Conservation (phyloP, 495 filamentous ascomycete genomes). For the Talaromyces wortmannii region DNA sequence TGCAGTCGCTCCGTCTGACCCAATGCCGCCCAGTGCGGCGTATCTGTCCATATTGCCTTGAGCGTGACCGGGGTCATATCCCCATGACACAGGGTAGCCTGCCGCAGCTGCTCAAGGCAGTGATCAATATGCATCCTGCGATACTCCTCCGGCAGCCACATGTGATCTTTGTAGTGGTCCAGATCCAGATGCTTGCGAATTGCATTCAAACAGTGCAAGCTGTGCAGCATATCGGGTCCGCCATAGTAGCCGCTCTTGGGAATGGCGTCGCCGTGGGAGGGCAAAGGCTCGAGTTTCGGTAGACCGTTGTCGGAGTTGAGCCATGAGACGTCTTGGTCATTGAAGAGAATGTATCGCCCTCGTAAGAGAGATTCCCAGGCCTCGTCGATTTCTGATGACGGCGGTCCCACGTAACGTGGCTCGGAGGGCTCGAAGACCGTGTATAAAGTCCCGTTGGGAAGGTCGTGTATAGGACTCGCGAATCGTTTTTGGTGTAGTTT, state of each 20-base stretch:
- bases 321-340: neutral
- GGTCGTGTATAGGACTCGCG: constrained; percentile 1
- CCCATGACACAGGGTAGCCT: constrained; percentile 21
- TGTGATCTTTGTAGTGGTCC: constrained; percentile 5
- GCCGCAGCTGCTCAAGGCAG: constrained; percentile 27
- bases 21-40: constrained; percentile 7
- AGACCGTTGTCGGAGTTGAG: neutral
- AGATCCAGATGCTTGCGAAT: constrained; percentile 8
- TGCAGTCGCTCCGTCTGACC: constrained; percentile 12
- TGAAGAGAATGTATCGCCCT: constrained; percentile 6
- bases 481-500: constrained; percentile 5
- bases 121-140: constrained; percentile 13
- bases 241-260: constrained; percentile 7
- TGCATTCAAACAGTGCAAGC: constrained; percentile 9
- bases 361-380: neutral
- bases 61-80: constrained; percentile 14
- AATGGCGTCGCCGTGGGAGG: constrained; percentile 2
- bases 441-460: constrained; percentile 5
- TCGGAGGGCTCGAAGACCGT: constrained; percentile 1
- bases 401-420: constrained; percentile 3
- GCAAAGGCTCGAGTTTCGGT: neutral
- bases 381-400: constrained; percentile 2
- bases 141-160: constrained; percentile 4
- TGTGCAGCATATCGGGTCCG: constrained; percentile 10
- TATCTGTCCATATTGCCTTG: constrained; percentile 4